These are phyloP conservation scores for Mrakia gelida DNA, from an alignment of 768 basidiomycete genomes.

Conservation along the genomic window DNA sequence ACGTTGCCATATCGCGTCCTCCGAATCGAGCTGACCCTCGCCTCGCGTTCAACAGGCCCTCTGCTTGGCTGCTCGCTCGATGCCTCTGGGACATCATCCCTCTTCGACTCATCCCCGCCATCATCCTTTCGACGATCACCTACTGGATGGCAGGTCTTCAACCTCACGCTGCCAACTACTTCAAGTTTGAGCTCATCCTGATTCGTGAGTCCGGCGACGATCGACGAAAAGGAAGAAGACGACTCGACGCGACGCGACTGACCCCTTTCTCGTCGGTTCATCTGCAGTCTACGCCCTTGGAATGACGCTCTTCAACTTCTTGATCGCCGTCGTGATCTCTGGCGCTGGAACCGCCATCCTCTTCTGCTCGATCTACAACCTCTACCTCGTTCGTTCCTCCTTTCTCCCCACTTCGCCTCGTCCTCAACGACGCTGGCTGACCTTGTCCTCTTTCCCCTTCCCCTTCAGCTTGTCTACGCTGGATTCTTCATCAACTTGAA, in stretches of 20 bases:
- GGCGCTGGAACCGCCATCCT: slow-evolving; percentile 90
- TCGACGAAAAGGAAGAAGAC: slow-evolving; percentile 61
- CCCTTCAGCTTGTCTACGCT: slow-evolving; percentile 58
- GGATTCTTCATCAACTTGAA: slow-evolving; percentile 88
- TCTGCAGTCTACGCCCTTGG: slow-evolving; percentile 40
- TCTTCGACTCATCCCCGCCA: slow-evolving; percentile 79
- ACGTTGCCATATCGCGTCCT: slow-evolving; percentile 31
- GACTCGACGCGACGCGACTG: slow-evolving; percentile 59
- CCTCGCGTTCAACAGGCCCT: slow-evolving; percentile 54
- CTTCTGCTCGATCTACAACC: slow-evolving; percentile 57
- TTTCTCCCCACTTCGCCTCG: neutral
- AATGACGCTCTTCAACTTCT: slow-evolving; percentile 57
- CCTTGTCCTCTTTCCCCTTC: too few relatives aligned
- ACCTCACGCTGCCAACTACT: slow-evolving; percentile 71
- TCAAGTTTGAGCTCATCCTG: slow-evolving; percentile 90
- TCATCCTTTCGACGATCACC: slow-evolving; percentile 71
- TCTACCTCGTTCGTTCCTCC: slow-evolving; percentile 46
- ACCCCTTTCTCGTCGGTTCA: neutral
- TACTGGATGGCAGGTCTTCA: slow-evolving; percentile 87
- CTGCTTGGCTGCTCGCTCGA: slow-evolving; percentile 84
- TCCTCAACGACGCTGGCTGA: too few relatives aligned
- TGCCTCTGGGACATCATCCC: slow-evolving; percentile 86
- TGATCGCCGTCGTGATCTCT: slow-evolving; percentile 73
- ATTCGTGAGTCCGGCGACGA: slow-evolving; percentile 60
- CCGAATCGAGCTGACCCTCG: neutral